Evolutionary conservation across 257 asterid genomes (phyloP).

Genomic region (Cynanchum wilfordii): DNA sequence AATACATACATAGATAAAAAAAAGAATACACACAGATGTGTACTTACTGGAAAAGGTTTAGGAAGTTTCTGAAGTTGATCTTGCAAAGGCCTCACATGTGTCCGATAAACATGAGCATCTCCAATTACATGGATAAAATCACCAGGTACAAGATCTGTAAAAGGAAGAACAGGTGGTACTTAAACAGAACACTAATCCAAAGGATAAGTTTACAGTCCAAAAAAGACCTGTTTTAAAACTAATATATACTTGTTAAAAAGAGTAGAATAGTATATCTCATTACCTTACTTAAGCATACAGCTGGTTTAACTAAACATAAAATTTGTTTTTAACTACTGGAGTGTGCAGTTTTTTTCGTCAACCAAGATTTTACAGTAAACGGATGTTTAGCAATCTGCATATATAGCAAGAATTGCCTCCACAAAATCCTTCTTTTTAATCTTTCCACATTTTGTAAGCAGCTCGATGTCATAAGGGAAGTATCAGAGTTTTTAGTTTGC

Average conservation of each 20-base stretch:
- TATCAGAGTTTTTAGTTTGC: too few species aligned
- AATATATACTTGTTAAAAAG: background rate
- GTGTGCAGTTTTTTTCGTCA: background rate
- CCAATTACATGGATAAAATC: conserved; percentile 85
- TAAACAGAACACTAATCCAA: background rate
- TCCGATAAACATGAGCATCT: conserved; percentile 83
- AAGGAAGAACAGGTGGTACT: background rate
- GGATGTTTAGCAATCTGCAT: background rate
- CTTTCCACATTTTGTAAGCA: background rate
- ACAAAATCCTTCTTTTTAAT: background rate
- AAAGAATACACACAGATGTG: background rate
- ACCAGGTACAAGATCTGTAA: conserved; percentile 77
- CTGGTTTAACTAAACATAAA: background rate
- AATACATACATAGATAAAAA: background rate
- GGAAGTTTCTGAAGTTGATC: conserved; percentile 83
- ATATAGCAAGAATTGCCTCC: background rate
- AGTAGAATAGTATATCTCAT: background rate
- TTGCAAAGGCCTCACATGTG: conserved; percentile 68
- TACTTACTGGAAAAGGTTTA: conserved; percentile 86
- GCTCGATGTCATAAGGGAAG: background rate
- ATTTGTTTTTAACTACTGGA: background rate
- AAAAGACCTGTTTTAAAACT: background rate
- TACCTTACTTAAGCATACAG: background rate
- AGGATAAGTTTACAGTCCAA: background rate
- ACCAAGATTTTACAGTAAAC: background rate